A percentile compares a stretch with the other conserved stretches of the same genome.
phyloP scores from a whole-genome alignment of 345 rosid species.

The Rhodamnia rubescens region DNA sequence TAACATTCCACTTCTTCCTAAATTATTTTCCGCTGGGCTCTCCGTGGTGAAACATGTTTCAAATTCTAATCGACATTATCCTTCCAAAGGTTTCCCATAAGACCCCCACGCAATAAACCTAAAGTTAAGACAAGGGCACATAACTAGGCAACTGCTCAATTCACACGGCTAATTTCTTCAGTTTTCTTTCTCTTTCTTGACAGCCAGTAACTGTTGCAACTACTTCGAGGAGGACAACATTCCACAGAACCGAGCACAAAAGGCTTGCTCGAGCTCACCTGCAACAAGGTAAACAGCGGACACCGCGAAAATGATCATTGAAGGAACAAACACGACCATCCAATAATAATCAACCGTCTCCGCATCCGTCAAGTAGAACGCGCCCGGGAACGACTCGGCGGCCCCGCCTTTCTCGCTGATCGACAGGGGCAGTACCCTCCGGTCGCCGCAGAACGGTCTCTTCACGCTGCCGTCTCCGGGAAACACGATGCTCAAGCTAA shows the following conservation, averaged over 20 bases:
- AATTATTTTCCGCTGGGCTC: neutral
- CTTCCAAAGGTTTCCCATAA: neutral
- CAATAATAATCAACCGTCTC: slow-evolving; percentile 86
- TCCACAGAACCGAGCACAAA: neutral
- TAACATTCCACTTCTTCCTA: neutral
- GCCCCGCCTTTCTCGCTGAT: slow-evolving; percentile 33
- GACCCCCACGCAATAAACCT: neutral
- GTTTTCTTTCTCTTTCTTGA: neutral
- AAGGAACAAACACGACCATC: slow-evolving; percentile 78
- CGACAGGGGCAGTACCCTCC: slow-evolving; percentile 45
- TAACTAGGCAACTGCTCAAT: neutral
- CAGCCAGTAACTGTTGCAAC: neutral
- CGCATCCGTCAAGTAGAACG: slow-evolving; percentile 79
- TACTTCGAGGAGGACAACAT: neutral
- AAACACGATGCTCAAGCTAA: slow-evolving; percentile 77
- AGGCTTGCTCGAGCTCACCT: slow-evolving; percentile 22
- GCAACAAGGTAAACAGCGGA: slow-evolving; percentile 67
- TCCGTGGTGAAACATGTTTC: neutral
- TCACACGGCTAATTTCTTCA: neutral
- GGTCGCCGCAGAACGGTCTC: slow-evolving; percentile 68
- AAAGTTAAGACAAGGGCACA: neutral
- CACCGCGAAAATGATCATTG: slow-evolving; percentile 42
- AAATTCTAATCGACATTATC: neutral
- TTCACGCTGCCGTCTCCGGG: slow-evolving; percentile 39
- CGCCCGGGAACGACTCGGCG: slow-evolving; percentile 55